Evolutionary conservation across 345 rosid genomes (phyloP).

Genomic region (Corchorus olitorius): DNA sequence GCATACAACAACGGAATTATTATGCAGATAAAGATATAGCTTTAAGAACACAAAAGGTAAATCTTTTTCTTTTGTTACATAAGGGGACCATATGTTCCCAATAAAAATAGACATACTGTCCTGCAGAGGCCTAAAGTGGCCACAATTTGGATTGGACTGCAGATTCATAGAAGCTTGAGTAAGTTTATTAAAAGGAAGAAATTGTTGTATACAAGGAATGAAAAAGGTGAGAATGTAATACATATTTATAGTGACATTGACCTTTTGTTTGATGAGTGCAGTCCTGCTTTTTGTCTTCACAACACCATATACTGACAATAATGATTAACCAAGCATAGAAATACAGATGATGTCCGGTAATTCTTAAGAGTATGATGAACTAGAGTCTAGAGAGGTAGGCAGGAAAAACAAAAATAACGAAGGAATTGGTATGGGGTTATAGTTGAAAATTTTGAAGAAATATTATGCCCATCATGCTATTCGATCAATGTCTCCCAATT

Average conservation of each 20-base stretch:
- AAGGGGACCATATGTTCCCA: not conserved
- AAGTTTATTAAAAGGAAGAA: not conserved
- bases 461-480: not conserved
- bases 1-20: not conserved
- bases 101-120: not conserved
- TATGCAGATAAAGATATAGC: not conserved
- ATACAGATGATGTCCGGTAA: not conserved
- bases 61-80: not conserved
- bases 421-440: not conserved
- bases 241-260: not conserved
- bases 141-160: not conserved
- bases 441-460: not conserved
- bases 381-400: not conserved
- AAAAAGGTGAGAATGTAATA: not conserved
- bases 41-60: conserved; percentile 10
- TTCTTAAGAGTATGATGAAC: not conserved
- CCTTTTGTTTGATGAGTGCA: not conserved
- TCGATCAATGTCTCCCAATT: not conserved
- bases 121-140: not conserved
- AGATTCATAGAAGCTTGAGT: not conserved
- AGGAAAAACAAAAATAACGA: not conserved
- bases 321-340: not conserved
- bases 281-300: not conserved
- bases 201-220: not conserved
- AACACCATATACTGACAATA: not conserved